Conservation (phyloP, 352 stramenopile genomes). For the Phytophthora sojae region DNA sequence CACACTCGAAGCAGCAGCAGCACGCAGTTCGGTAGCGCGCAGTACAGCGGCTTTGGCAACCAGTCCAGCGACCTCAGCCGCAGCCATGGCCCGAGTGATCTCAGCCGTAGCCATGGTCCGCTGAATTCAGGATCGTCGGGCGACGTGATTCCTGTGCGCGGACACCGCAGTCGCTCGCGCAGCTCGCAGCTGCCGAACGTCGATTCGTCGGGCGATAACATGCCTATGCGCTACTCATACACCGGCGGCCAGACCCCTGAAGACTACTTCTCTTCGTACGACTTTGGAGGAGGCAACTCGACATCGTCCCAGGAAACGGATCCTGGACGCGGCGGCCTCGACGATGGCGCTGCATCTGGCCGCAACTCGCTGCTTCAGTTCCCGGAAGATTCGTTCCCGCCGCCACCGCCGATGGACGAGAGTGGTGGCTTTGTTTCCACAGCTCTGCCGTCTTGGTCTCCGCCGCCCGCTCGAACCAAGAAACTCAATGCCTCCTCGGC, state of each 20-base stretch:
- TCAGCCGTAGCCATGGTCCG: constrained; percentile 39
- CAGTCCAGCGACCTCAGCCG: constrained; percentile 28
- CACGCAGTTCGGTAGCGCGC: constrained; percentile 32
- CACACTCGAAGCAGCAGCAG: constrained; percentile 43
- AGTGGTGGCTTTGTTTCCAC: constrained; percentile 69
- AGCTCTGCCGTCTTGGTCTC: constrained; percentile 84
- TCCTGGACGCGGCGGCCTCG: constrained; percentile 31
- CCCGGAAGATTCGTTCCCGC: constrained; percentile 76
- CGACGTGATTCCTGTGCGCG: constrained; percentile 48
- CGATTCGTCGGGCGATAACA: constrained; percentile 42
- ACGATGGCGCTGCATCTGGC: constrained; percentile 21
- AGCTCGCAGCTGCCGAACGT: constrained; percentile 57
- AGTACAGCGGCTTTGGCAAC: constrained; percentile 42
- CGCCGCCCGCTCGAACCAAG: constrained; percentile 70
- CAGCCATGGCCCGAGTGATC: constrained; percentile 33
- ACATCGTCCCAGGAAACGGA: constrained; percentile 65
- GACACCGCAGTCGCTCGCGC: constrained; percentile 60
- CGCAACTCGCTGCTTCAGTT: constrained; percentile 61
- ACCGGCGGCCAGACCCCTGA: constrained; percentile 61
- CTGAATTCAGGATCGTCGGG: constrained; percentile 27
- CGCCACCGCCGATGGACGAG: constrained; percentile 71
- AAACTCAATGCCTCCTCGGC: constrained; percentile 57
- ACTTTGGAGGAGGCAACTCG: constrained; percentile 51
- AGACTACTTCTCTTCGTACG: constrained; percentile 59
- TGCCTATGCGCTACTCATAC: constrained; percentile 72